Base-by-base conservation (phyloP, 192 early-diverging fungal species). In the Entomortierella lignicola region DNA sequence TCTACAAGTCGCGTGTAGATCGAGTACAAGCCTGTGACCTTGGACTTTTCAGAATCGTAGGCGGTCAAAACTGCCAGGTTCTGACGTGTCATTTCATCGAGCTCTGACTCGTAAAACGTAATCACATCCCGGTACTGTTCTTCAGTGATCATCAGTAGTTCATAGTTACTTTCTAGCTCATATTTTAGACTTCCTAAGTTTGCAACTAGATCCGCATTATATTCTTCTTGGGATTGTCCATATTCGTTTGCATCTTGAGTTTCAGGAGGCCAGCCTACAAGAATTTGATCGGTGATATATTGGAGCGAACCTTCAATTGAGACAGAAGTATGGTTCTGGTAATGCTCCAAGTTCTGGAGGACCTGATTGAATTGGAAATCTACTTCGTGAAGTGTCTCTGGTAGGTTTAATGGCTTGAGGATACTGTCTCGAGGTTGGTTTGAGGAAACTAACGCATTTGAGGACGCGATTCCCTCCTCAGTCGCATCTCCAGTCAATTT, bases 321-420 rank as follows among this genome's bases (percentile, higher is more conserved):
- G 43, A 77, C 77, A 0, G 86, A 81, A 11, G 81, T 82, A 12
- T 79, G 83, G 15, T 84, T 87, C 34, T 84, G 82, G 44, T 87
- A 84, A 29, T 71, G 75, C 50, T 81, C 83, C n/a, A 87, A 56
- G 15, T 81, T 81, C n/a, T 79, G 71, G 5, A 87, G 63, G 1
- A 87, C 80, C 15, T 84, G 81, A n/a, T 82, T 81, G 69, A 87
- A 85, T 23, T 87, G 82, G n/a, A 69, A 67, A 18, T 81, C 71
- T 18, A 83, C 61, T 47, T 83, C 77, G 37, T 83, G 66, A 3
- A 83, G 63, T 18, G 82, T 80, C 50, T 83, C 77, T 8, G 82
- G 82, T 1, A 83, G 47, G 41, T 75, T 71, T 27, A 83, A 34
- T 18, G 77, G 69, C 51, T 83, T 66, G 39, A 69, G 44, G 48